A percentile compares a stretch with the other conserved stretches of the same genome.
Evolutionary conservation across 345 rosid genomes (phyloP).

Genomic region (Citrus unshiu): DNA sequence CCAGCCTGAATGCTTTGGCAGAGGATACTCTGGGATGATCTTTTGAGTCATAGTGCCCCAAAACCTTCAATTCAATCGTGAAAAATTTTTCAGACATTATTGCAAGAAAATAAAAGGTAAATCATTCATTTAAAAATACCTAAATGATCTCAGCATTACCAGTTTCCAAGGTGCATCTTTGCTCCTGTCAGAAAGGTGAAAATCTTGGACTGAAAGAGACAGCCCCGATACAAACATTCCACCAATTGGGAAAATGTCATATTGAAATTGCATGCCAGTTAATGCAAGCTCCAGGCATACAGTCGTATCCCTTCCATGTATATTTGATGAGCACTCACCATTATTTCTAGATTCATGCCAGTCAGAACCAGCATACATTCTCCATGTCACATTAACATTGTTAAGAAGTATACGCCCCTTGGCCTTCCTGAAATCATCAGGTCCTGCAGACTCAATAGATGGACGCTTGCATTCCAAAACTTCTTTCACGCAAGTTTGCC

Average conservation of each 20-base stretch:
- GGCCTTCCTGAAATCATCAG: conserved; percentile 41
- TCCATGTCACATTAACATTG: conserved; percentile 72
- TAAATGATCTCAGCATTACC: conserved; percentile 43
- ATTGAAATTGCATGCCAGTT: conserved; percentile 57
- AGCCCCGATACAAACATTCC: conserved; percentile 62
- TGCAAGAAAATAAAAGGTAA: conserved; percentile 10
- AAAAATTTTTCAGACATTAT: conserved; percentile 7
- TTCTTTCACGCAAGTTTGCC: conserved; percentile 37
- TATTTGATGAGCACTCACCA: conserved; percentile 19
- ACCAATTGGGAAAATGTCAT: conserved; percentile 57
- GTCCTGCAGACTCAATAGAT: conserved; percentile 19
- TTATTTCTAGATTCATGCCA: conserved; percentile 48
- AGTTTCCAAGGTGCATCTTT: conserved; percentile 71
- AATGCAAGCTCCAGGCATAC: conserved; percentile 65
- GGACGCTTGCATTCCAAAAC: conserved; percentile 40
- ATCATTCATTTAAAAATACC: not conserved
- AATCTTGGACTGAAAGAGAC: conserved; percentile 62
- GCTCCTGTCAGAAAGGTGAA: conserved; percentile 74
- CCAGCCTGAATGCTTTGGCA: conserved; percentile 75
- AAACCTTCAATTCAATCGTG: conserved; percentile 43
- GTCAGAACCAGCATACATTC: conserved; percentile 77
- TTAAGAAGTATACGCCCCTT: conserved; percentile 55
- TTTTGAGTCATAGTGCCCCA: conserved; percentile 73
- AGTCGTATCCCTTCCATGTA: conserved; percentile 52
- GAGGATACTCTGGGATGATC: conserved; percentile 86